A percentile compares a stretch with the other conserved stretches of the same genome.
These are phyloP conservation scores for Penicillium manginii DNA, from an alignment of 495 filamentous ascomycete genomes.

Conservation along the genomic window DNA sequence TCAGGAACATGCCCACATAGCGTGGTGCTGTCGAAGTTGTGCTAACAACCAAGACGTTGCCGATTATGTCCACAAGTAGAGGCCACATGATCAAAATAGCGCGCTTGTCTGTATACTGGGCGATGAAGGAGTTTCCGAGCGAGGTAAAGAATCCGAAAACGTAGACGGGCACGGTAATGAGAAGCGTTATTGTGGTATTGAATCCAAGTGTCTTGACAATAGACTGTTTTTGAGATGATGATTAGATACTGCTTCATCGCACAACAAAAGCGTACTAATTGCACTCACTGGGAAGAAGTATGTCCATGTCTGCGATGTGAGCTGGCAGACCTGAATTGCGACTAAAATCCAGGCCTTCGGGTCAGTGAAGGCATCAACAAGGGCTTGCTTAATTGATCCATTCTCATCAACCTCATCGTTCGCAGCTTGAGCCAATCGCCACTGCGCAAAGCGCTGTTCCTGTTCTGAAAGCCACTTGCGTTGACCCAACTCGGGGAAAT, in stretches of 20 bases:
- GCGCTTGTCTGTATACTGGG: slow-evolving; percentile 52
- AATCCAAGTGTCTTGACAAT: slow-evolving; percentile 38
- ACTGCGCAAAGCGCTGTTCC: slow-evolving; percentile 23
- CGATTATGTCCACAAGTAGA: slow-evolving; percentile 18
- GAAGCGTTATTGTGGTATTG: slow-evolving; percentile 28
- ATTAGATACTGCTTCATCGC: background rate
- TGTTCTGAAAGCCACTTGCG: slow-evolving; percentile 26
- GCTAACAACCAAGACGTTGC: slow-evolving; percentile 24
- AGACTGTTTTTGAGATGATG: slow-evolving; percentile 8
- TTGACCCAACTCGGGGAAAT: slow-evolving; percentile 26
- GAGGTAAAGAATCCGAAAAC: slow-evolving; percentile 35
- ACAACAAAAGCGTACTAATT: background rate
- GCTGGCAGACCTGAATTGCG: slow-evolving; percentile 27
- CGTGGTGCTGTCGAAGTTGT: slow-evolving; percentile 21
- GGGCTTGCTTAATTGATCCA: slow-evolving; percentile 19
- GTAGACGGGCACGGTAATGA: slow-evolving; percentile 35
- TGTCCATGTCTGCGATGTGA: slow-evolving; percentile 31
- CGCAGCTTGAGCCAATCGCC: slow-evolving; percentile 15
- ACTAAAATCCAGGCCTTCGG: slow-evolving; percentile 31
- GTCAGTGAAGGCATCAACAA: slow-evolving; percentile 27
- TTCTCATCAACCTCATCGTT: slow-evolving; percentile 26
- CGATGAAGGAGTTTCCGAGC: slow-evolving; percentile 44
- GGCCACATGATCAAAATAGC: slow-evolving; percentile 23
- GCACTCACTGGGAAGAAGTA: slow-evolving; percentile 24
- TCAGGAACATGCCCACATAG: slow-evolving; percentile 30